Percentiles rank a stretch among this genome's conserved stretches.
Conservation (phyloP, 441 rosid species). For the Adansonia madagascariensis region DNA sequence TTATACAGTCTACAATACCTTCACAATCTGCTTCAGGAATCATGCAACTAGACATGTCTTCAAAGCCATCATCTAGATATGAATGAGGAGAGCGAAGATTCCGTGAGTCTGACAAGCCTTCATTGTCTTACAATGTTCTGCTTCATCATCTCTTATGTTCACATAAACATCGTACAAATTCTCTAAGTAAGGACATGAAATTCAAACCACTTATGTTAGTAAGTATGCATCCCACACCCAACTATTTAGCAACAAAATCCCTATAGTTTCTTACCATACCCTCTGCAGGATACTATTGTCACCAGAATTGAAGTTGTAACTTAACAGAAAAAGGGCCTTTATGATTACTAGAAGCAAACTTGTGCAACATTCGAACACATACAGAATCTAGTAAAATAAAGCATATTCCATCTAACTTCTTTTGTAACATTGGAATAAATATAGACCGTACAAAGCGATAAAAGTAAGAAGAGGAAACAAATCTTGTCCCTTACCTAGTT, state of each 20-base stretch:
- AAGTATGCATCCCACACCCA: not conserved
- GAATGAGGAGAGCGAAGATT: slow-evolving; percentile 87
- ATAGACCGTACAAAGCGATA: not conserved
- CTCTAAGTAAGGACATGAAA: slow-evolving; percentile 44
- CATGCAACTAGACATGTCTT: slow-evolving; percentile 49
- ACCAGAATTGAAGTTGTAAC: not conserved
- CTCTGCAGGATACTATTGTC: not conserved
- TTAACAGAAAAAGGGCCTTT: not conserved
- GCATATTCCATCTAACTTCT: not conserved
- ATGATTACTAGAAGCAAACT: not conserved
- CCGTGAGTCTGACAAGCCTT: slow-evolving; percentile 87
- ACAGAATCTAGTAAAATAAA: not conserved
- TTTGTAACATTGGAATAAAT: not conserved
- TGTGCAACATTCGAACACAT: not conserved
- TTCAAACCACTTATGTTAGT: not conserved
- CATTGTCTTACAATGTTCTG: slow-evolving; percentile 95
- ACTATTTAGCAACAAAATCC: not conserved
- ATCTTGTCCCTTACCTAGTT: slow-evolving; percentile 55
- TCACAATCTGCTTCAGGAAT: slow-evolving; percentile 66
- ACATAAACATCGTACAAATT: slow-evolving; percentile 83
- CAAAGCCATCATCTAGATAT: slow-evolving; percentile 39
- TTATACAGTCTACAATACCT: slow-evolving; percentile 82
- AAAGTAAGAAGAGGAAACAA: not conserved
- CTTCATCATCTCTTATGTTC: slow-evolving; percentile 93
- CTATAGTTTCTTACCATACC: not conserved